Evolutionary conservation across 1,284 basidiomycete genomes (phyloP).

Genomic region (Amylostereum areolatum): DNA sequence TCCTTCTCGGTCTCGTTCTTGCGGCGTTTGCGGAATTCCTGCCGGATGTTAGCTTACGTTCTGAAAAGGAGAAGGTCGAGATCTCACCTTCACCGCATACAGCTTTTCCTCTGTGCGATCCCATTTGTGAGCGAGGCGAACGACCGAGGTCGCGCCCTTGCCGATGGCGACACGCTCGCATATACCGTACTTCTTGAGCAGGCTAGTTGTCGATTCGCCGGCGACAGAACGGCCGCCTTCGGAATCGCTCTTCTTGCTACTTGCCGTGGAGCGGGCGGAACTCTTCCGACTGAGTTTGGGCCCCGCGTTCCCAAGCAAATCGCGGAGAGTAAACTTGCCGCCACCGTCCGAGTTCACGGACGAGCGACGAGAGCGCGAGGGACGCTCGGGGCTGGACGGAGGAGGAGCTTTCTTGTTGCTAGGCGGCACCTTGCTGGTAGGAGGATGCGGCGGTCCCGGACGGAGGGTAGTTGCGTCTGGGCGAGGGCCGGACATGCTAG

Average conservation of each 20-base stretch:
- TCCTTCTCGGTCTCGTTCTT: slow-evolving; percentile 99
- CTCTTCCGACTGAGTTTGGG: slow-evolving; percentile 71
- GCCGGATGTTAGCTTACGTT: slow-evolving; percentile 1
- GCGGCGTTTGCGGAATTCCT: slow-evolving; percentile 97
- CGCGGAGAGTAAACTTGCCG: slow-evolving; percentile 80
- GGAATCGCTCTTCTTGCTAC: slow-evolving; percentile 65
- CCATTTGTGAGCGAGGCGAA: slow-evolving; percentile 97
- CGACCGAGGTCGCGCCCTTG: slow-evolving; percentile 96
- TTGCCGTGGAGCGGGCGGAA: slow-evolving; percentile 61
- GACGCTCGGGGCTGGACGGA: slow-evolving; percentile 22
- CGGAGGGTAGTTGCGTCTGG: slow-evolving; percentile 12
- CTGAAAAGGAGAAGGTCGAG: background rate
- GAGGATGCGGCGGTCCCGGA: background rate
- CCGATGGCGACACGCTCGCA: slow-evolving; percentile 97
- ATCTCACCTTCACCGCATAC: slow-evolving; percentile 92
- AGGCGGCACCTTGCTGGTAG: background rate
- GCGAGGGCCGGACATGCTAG: slow-evolving; percentile 32
- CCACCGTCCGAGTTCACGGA: slow-evolving; percentile 54
- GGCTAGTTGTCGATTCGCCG: slow-evolving; percentile 56
- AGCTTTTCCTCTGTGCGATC: slow-evolving; percentile 94
- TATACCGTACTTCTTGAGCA: slow-evolving; percentile 93
- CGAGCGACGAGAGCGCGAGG: slow-evolving; percentile 24
- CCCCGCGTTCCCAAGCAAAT: slow-evolving; percentile 55
- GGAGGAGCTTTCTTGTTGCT: slow-evolving; percentile 15
- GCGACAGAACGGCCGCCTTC: slow-evolving; percentile 56